These are phyloP conservation scores for Sesbania bispinosa DNA, from an alignment of 306 rosid genomes.

Conservation along the genomic window DNA sequence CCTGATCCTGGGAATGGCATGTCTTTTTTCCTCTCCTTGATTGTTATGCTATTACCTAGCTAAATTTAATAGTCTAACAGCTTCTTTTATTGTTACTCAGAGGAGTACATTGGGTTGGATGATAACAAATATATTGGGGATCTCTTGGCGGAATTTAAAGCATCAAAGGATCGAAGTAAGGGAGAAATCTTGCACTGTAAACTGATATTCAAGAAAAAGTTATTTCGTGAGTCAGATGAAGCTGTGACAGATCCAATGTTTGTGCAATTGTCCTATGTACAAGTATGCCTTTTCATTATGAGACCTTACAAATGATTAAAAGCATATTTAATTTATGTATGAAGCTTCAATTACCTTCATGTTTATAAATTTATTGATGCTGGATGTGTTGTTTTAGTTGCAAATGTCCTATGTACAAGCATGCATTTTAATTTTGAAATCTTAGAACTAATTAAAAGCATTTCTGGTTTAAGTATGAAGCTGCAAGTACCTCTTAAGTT, in stretches of 20 bases:
- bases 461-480: not conserved
- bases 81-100: slow-evolving; percentile 45
- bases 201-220: slow-evolving; percentile 78
- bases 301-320: slow-evolving; percentile 21
- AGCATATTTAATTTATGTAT: slow-evolving; percentile 18
- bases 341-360: slow-evolving; percentile 19
- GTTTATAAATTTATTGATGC: slow-evolving; percentile 10
- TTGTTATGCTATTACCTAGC: slow-evolving; percentile 13
- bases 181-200: slow-evolving; percentile 97
- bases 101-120: slow-evolving; percentile 89
- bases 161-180: slow-evolving; percentile 87
- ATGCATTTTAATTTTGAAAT: slow-evolving; percentile 22
- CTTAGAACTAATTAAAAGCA: not conserved
- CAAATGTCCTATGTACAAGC: slow-evolving; percentile 76
- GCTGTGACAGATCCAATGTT: slow-evolving; percentile 92
- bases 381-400: not conserved
- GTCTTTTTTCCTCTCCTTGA: slow-evolving; percentile 13
- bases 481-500: slow-evolving; percentile 10
- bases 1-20: slow-evolving; percentile 82
- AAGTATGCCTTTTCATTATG: slow-evolving; percentile 50
- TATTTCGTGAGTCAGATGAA: slow-evolving; percentile 94
- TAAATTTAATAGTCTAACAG: slow-evolving; percentile 28
- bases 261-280: slow-evolving; percentile 85
- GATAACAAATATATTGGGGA: slow-evolving; percentile 96
- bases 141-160: slow-evolving; percentile 82